Evolutionary conservation across 345 rosid genomes (phyloP).

Genomic region (Ceriops tagal): DNA sequence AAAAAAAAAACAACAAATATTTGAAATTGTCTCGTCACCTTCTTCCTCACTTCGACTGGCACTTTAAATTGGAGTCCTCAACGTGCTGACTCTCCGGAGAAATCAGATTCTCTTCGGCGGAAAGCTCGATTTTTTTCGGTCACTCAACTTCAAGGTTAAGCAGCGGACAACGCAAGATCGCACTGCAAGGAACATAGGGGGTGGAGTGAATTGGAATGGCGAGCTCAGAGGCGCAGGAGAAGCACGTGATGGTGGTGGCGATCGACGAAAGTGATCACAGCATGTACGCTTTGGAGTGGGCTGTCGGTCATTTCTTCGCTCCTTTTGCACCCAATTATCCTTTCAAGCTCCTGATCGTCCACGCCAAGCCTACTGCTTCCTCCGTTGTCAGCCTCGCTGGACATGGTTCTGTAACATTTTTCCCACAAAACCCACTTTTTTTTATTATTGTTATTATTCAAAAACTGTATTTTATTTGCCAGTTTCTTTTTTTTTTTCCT

Average conservation of each 20-base stretch:
- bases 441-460: background rate
- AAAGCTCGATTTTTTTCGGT: no score
- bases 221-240: conserved; percentile 41
- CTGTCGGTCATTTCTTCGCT: conserved; percentile 69
- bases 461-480: background rate
- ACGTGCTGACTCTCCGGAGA: no score
- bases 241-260: conserved; percentile 55
- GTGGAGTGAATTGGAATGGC: no score
- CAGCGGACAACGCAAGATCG: no score
- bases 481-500: no score
- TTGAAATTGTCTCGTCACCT: no score
- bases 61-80: no score
- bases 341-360: conserved; percentile 71
- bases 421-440: background rate
- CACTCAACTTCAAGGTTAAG: no score
- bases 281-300: conserved; percentile 81
- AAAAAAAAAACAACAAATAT: no score
- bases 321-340: conserved; percentile 49
- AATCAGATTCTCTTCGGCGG: no score
- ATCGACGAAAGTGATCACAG: conserved; percentile 73
- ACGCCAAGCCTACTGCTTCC: conserved; percentile 69
- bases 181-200: no score
- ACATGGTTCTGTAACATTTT: conserved; percentile 43
- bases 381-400: conserved; percentile 67
- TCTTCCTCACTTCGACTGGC: no score